Percentiles rank a stretch among this genome's conserved stretches.
phyloP scores from a whole-genome alignment of 345 rosid genomes.

The Heritiera fomes region DNA sequence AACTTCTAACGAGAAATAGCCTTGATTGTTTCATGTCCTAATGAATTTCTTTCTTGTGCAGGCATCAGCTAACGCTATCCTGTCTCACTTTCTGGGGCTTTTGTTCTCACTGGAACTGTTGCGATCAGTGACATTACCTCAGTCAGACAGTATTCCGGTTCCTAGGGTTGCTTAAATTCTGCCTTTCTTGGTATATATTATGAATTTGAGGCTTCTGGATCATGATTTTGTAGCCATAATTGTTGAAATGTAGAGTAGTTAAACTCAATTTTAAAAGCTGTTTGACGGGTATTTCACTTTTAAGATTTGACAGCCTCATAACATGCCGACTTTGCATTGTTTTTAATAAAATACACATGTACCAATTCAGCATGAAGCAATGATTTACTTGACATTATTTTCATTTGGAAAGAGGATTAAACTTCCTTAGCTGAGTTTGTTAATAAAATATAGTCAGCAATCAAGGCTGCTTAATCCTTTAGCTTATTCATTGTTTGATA shows the following conservation, averaged over 20 bases:
- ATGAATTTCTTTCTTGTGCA: constrained; percentile 35
- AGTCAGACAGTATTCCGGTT: constrained; percentile 49
- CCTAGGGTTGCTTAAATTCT: constrained; percentile 52
- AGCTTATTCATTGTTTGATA: too few species aligned
- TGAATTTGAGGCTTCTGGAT: constrained; percentile 6
- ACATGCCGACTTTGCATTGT: background rate
- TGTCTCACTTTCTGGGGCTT: constrained; percentile 91
- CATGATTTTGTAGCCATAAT: constrained; percentile 29
- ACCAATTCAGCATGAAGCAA: background rate
- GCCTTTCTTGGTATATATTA: background rate
- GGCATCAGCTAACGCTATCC: constrained; percentile 94
- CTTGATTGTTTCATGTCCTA: background rate
- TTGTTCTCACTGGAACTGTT: constrained; percentile 83
- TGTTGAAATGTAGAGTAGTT: constrained; percentile 2
- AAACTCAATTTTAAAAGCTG: background rate
- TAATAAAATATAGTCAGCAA: background rate
- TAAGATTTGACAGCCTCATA: background rate
- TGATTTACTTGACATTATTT: background rate
- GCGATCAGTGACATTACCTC: constrained; percentile 79
- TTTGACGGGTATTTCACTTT: background rate
- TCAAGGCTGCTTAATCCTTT: background rate
- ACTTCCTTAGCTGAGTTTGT: background rate
- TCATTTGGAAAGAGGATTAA: background rate
- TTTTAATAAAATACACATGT: background rate
- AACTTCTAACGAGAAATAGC: background rate